These are phyloP conservation scores for Mollisia scopiformis DNA, from an alignment of 2,329 filamentous ascomycete species.

Conservation along the genomic window DNA sequence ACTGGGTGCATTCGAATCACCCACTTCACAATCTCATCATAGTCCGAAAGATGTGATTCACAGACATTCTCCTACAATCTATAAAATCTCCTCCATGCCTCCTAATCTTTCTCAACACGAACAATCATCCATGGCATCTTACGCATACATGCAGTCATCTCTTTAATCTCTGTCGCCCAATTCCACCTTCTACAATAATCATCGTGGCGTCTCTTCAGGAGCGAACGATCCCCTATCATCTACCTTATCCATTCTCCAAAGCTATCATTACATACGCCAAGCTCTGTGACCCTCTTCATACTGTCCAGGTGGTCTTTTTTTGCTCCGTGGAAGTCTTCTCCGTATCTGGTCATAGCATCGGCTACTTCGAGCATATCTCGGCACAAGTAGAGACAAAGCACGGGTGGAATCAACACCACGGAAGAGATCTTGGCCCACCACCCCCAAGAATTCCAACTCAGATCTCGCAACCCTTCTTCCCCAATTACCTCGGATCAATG, in stretches of 20 bases:
- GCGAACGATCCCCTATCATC: constrained; percentile 4
- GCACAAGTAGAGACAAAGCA: constrained; percentile 13
- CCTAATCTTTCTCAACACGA: not conserved
- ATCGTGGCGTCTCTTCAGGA: constrained; percentile 26
- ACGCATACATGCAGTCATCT: not conserved
- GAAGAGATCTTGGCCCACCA: constrained; percentile 24
- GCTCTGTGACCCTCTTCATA: constrained; percentile 16
- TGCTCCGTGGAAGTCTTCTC: constrained; percentile 24
- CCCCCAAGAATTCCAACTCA: constrained; percentile 15
- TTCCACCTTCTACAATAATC: not conserved
- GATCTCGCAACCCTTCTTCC: not conserved
- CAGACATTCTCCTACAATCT: not conserved
- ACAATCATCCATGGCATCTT: no score
- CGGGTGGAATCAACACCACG: constrained; percentile 27
- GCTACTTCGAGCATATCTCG: constrained; percentile 18
- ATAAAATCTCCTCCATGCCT: not conserved
- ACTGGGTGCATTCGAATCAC: not conserved
- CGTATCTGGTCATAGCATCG: constrained; percentile 12
- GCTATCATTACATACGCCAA: constrained; percentile 20
- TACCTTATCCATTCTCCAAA: constrained; percentile 19
- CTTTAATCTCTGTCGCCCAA: not conserved
- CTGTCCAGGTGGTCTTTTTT: constrained; percentile 20
- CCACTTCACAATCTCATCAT: not conserved
- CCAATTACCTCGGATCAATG: constrained; percentile 7
- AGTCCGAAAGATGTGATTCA: not conserved